Evolutionary conservation across 805 yeast species (phyloP).

Genomic region (Candida broadrunensis): DNA sequence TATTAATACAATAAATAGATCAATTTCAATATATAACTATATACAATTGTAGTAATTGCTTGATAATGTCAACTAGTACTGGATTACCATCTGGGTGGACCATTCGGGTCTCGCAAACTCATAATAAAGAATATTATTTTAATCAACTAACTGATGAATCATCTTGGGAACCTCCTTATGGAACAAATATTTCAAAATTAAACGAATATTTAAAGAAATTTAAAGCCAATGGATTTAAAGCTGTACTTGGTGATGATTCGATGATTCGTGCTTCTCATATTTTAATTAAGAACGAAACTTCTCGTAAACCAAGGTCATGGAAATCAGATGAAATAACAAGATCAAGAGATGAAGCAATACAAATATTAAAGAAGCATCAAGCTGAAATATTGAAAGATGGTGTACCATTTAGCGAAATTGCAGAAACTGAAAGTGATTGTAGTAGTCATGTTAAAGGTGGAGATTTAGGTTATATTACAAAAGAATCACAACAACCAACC

Average conservation of each 20-base stretch:
- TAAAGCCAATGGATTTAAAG: constrained; percentile 39
- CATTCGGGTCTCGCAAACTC: constrained; percentile 71
- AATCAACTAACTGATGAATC: constrained; percentile 70
- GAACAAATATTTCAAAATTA: constrained; percentile 65
- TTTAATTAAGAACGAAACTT: constrained; percentile 75
- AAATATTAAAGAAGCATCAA: constrained; percentile 56
- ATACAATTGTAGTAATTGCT: too few relatives aligned
- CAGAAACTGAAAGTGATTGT: constrained; percentile 84
- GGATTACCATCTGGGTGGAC: constrained; percentile 91
- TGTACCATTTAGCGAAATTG: constrained; percentile 65
- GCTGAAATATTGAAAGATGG: constrained; percentile 62
- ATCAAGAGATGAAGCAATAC: constrained; percentile 79
- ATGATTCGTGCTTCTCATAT: constrained; percentile 81
- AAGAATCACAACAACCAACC: constrained; percentile 92
- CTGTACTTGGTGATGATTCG: constrained; percentile 43
- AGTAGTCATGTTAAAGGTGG: constrained; percentile 84
- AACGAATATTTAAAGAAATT: constrained; percentile 50
- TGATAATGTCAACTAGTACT: constrained; percentile 33
- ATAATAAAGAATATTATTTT: constrained; percentile 80
- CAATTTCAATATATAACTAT: too few relatives aligned
- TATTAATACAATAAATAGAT: too few relatives aligned
- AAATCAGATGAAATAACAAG: constrained; percentile 72
- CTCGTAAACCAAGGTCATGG: constrained; percentile 93
- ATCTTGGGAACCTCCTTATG: constrained; percentile 89
- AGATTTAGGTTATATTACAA: constrained; percentile 84